A percentile compares a stretch with the other conserved stretches of the same genome.
Conservation (phyloP, 352 stramenopile species). For the Globisporangium polare region DNA sequence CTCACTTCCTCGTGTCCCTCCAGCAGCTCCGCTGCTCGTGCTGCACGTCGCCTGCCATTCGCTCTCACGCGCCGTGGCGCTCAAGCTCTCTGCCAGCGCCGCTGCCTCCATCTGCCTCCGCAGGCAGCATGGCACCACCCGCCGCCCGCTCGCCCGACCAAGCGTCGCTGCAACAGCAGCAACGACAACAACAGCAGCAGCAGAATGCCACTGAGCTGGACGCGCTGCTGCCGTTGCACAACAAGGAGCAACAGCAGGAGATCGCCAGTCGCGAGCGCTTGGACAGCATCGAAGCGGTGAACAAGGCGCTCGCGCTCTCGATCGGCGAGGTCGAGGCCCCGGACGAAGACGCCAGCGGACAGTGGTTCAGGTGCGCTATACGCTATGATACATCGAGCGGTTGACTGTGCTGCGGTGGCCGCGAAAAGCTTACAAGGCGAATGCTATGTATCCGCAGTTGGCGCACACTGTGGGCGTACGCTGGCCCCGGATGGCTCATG, state of each 20-base stretch:
- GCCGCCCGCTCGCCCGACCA: background rate
- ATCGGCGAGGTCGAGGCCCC: constrained; percentile 49
- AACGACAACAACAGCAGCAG: too few relatives aligned
- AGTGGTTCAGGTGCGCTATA: constrained; percentile 20
- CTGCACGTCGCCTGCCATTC: too few relatives aligned
- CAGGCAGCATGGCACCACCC: background rate
- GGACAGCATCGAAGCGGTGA: constrained; percentile 38
- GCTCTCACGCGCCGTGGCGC: too few relatives aligned
- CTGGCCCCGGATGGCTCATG: constrained; percentile 88
- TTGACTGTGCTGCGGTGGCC: background rate
- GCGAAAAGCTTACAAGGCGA: background rate
- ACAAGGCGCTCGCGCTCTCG: constrained; percentile 48
- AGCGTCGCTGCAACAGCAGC: background rate
- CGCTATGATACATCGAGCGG: background rate
- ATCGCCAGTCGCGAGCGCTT: constrained; percentile 1
- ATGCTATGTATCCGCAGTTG: constrained; percentile 29
- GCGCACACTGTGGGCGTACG: constrained; percentile 77
- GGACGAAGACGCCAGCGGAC: constrained; percentile 34
- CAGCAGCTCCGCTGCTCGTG: too few relatives aligned
- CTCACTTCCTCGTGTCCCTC: too few relatives aligned
- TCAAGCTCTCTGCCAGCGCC: too few relatives aligned
- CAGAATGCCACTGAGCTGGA: constrained; percentile 23
- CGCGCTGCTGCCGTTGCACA: constrained; percentile 19
- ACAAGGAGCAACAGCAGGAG: background rate
- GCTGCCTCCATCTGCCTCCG: too few relatives aligned